Percentiles rank a stretch among this genome's conserved stretches.
Evolutionary conservation across 441 rosid species (phyloP).

Genomic region (Pelargonium citronellum): DNA sequence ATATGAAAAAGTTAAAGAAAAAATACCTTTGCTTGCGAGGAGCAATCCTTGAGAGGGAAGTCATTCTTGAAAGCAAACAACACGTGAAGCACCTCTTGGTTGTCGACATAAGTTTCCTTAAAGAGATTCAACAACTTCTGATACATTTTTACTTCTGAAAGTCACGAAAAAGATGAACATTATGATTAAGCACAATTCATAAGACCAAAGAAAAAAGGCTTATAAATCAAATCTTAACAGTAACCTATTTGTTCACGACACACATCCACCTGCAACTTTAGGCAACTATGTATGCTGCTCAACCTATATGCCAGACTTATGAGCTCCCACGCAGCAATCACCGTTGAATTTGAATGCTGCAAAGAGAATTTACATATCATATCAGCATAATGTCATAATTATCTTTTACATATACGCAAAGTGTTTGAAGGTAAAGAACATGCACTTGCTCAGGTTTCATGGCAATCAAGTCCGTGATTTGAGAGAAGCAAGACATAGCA

Average conservation of each 20-base stretch:
- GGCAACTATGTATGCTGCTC: conserved; percentile 34
- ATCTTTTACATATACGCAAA: not conserved
- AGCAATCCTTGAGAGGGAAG: conserved; percentile 50
- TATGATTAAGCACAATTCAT: conserved; percentile 2
- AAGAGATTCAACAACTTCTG: conserved; percentile 46
- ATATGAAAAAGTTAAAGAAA: conserved; percentile 10
- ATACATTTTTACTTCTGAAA: conserved; percentile 46
- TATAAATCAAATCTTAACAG: conserved; percentile 17
- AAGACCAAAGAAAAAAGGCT: conserved; percentile 1
- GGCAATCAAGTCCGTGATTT: conserved; percentile 40
- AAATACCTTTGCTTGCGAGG: conserved; percentile 40
- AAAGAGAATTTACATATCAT: conserved; percentile 11
- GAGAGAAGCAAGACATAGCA: conserved; percentile 49
- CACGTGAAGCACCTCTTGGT: conserved; percentile 54
- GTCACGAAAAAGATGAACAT: conserved; percentile 8
- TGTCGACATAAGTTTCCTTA: conserved; percentile 40
- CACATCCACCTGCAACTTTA: conserved; percentile 47
- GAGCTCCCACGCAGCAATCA: conserved; percentile 62
- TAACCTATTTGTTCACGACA: conserved; percentile 56
- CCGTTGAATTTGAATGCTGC: conserved; percentile 38
- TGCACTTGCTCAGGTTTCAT: conserved; percentile 53
- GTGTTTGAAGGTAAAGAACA: conserved; percentile 38
- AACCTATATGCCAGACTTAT: conserved; percentile 46
- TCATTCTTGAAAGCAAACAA: conserved; percentile 49
- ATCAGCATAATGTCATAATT: conserved; percentile 3